A percentile compares a stretch with the other conserved stretches of the same genome.
Evolutionary conservation across 768 basidiomycete genomes (phyloP).

Genomic region (Mrakia frigida): DNA sequence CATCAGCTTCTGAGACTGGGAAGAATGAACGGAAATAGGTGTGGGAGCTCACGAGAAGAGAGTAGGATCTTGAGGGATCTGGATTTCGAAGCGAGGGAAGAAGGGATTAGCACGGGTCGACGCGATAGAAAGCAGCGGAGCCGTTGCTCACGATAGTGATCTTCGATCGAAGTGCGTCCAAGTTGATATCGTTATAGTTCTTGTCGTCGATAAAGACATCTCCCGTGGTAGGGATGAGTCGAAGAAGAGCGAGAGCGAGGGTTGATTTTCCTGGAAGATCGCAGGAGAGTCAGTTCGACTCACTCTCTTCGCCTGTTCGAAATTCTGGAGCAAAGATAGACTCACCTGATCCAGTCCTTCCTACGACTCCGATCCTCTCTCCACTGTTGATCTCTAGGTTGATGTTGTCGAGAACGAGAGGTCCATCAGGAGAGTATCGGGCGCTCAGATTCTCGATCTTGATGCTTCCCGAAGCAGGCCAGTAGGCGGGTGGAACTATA

Average conservation of each 20-base stretch:
- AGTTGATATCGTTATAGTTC: conserved; percentile 51
- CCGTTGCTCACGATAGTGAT: conserved; percentile 53
- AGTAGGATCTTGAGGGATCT: conserved; percentile 52
- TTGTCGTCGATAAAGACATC: conserved; percentile 56
- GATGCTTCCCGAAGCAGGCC: conserved; percentile 59
- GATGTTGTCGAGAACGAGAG: conserved; percentile 59
- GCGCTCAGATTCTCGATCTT: conserved; percentile 54
- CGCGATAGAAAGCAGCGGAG: background rate
- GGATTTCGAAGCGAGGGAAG: background rate
- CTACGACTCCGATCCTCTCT: conserved; percentile 60
- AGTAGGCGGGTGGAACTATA: conserved; percentile 56
- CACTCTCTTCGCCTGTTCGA: background rate
- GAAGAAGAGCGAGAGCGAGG: conserved; percentile 54
- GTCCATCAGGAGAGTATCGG: conserved; percentile 55
- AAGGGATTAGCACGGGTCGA: too few relatives aligned
- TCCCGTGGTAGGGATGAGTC: conserved; percentile 58
- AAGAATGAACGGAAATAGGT: background rate
- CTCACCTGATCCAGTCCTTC: conserved; percentile 59
- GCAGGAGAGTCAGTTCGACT: background rate
- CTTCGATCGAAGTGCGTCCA: conserved; percentile 55
- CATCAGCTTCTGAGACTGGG: background rate
- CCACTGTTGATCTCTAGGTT: conserved; percentile 56
- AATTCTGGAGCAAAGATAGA: conserved; percentile 10
- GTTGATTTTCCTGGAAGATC: conserved; percentile 45
- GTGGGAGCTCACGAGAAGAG: conserved; percentile 16